Evolutionary conservation across 345 rosid genomes (phyloP), one percentile per base, ranked within the genome.

Genomic region (Euclidium syriacum): DNA sequence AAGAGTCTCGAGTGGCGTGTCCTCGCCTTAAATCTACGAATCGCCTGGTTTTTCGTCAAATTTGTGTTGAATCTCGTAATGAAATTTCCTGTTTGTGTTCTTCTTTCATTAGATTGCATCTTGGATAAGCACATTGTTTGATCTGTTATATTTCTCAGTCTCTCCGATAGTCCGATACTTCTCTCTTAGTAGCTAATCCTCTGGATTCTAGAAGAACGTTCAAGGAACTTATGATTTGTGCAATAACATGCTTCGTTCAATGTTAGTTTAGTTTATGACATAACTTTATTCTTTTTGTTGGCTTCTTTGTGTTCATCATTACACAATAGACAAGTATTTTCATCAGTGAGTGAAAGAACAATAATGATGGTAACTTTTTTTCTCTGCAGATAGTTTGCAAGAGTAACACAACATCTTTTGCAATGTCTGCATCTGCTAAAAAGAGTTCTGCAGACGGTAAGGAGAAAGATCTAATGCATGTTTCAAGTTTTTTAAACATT

Each of bases 351-450:
- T 23, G 48, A 44, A 41, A 3, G 8, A 32, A 17, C 12, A 14
- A 24, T 33, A 51, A 12, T 62, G 68, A 62, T 39, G 15, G 15
- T 56, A 27, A 19, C 8, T 41, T 67, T 36, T n/a, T 30, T 22
- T 34, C 53, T 53, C 36, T 64, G 53, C 68, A 71, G 78, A 62
- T 35, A 24, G 63, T 56, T 46, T 1, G 34, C 55, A 40, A 46
- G 64, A 1, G 49, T 54, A 41, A 53, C 62, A 49, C 64, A 70
- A 35, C 40, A 18, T 15, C 23, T 39, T 30, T 41, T 23, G 51
- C 62, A 66, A 80, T 85, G 91, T 64, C 74, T 56, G 75, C 80
- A 42, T 52, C 73, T 56, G 30, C 65, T 62, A 80, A 74, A 52
- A 72, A 52, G 77, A 68, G 77, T 63, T 60, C 76, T 71, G 68